A percentile compares a stretch with the other conserved stretches of the same genome.
These are phyloP conservation scores for Panicum virgatum DNA, from an alignment of 202 grass and related monocot species.

Conservation along the genomic window DNA sequence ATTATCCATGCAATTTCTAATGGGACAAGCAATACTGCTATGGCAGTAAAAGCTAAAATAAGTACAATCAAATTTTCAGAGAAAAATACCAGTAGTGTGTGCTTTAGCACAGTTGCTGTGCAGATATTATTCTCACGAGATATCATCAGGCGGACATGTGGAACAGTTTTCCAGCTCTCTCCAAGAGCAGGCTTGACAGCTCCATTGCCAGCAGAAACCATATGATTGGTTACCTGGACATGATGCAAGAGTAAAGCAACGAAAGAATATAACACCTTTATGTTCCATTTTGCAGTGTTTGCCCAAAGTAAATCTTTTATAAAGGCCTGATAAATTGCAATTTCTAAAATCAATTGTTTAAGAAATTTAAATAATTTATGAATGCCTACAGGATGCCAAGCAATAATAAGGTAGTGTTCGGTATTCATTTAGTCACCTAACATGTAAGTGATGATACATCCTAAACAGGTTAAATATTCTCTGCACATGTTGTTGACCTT, in stretches of 20 bases:
- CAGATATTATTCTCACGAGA: conserved; percentile 50
- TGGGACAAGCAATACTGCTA: not conserved
- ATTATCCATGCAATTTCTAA: not conserved
- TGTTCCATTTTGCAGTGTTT: not conserved
- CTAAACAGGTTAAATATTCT: not conserved
- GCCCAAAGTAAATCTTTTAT: not conserved
- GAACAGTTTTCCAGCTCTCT: conserved; percentile 77
- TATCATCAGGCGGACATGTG: conserved; percentile 77
- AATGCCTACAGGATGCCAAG: conserved; percentile 7
- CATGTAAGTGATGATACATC: not conserved
- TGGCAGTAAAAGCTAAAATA: conserved; percentile 9
- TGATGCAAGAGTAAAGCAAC: not conserved
- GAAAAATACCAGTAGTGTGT: conserved; percentile 68
- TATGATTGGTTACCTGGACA: conserved; percentile 78
- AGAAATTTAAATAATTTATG: not conserved
- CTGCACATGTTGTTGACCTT: not conserved
- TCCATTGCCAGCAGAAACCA: conserved; percentile 66
- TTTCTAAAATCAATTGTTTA: not conserved
- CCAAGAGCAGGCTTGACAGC: conserved; percentile 73
- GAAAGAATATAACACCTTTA: not conserved
- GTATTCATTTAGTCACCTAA: not conserved
- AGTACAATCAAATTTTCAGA: not conserved
- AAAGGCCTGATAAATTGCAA: not conserved
- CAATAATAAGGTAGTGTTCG: not conserved
- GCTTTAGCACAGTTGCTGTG: conserved; percentile 58